phyloP scores from a whole-genome alignment of 2,329 filamentous ascomycete genomes.

The Rhinocladiella similis region DNA sequence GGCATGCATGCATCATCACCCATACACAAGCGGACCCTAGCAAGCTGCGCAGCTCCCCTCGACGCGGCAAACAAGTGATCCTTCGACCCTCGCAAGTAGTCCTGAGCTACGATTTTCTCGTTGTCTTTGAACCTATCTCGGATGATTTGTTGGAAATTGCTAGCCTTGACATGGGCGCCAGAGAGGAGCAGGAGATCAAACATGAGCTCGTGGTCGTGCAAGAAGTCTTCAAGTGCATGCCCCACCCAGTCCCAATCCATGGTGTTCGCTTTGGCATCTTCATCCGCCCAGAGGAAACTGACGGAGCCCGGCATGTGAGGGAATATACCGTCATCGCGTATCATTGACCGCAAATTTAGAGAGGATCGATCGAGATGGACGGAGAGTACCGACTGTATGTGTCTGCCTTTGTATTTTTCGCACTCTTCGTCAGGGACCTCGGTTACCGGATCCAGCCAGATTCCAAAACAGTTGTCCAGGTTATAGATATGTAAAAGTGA shows the following conservation, averaged over 20 bases:
- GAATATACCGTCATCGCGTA: conserved; percentile 8
- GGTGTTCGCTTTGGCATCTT: not conserved
- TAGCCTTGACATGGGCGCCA: conserved; percentile 2
- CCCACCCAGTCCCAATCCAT: conserved; percentile 8
- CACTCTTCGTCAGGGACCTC: conserved; percentile 6
- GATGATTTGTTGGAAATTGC: conserved; percentile 8
- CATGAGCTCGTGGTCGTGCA: conserved; percentile 2
- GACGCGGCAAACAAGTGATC: conserved; percentile 8
- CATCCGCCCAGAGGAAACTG: not conserved
- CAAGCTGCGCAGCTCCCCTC: conserved; percentile 6
- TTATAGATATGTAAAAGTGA: conserved; percentile 6
- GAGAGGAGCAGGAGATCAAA: conserved; percentile 10
- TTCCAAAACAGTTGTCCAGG: conserved; percentile 8
- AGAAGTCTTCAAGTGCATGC: conserved; percentile 1
- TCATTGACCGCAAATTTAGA: conserved; percentile 8
- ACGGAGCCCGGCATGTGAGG: not conserved
- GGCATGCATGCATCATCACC: conserved; percentile 1
- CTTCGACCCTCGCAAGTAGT: conserved; percentile 3
- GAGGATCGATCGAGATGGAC: conserved; percentile 9
- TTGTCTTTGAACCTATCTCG: conserved; percentile 8
- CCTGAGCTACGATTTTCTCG: conserved; percentile 7
- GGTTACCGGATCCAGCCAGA: conserved; percentile 5
- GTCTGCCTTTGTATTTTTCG: conserved; percentile 8
- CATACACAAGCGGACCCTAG: conserved; percentile 1
- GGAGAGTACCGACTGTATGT: conserved; percentile 12